Evolutionary conservation across 1,284 basidiomycete genomes (phyloP).

Genomic region (Coniophora puteana): DNA sequence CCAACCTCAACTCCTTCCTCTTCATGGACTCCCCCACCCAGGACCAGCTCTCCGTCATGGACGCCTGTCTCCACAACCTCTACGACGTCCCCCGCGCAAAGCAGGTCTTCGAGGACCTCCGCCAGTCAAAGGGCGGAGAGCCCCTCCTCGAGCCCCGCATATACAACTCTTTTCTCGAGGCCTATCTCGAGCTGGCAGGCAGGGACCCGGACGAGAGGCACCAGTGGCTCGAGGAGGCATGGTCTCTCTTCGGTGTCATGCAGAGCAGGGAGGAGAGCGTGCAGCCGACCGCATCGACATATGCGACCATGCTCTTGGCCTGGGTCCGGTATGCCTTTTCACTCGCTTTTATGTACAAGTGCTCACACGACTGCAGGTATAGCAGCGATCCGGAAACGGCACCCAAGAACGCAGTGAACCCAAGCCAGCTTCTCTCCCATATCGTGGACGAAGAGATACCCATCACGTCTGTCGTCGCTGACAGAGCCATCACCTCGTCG

Average conservation of each 20-base stretch:
- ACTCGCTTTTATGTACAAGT: background rate
- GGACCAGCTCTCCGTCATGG: constrained; percentile 71
- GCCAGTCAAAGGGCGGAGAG: constrained; percentile 28
- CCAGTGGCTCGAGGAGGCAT: constrained; percentile 57
- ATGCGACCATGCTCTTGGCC: constrained; percentile 60
- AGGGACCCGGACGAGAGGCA: constrained; percentile 39
- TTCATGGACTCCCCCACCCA: constrained; percentile 62
- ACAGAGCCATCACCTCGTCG: constrained; percentile 50
- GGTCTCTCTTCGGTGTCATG: constrained; percentile 55
- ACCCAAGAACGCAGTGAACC: constrained; percentile 9
- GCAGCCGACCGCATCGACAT: constrained; percentile 54
- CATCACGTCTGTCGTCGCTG: constrained; percentile 50
- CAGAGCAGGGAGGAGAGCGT: constrained; percentile 46
- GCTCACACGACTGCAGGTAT: constrained; percentile 29
- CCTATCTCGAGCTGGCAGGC: constrained; percentile 58
- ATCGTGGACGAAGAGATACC: constrained; percentile 50
- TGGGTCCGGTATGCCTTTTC: constrained; percentile 44
- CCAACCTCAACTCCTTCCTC: constrained; percentile 53
- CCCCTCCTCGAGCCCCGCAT: constrained; percentile 36
- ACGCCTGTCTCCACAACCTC: constrained; percentile 71
- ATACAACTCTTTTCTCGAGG: constrained; percentile 56
- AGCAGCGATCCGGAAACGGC: constrained; percentile 30
- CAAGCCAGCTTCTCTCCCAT: constrained; percentile 39
- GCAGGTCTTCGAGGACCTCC: constrained; percentile 59
- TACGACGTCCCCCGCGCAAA: constrained; percentile 73